phyloP scores from a whole-genome alignment of 371 early-diverging fungal species.

The Mortierella sp. region DNA sequence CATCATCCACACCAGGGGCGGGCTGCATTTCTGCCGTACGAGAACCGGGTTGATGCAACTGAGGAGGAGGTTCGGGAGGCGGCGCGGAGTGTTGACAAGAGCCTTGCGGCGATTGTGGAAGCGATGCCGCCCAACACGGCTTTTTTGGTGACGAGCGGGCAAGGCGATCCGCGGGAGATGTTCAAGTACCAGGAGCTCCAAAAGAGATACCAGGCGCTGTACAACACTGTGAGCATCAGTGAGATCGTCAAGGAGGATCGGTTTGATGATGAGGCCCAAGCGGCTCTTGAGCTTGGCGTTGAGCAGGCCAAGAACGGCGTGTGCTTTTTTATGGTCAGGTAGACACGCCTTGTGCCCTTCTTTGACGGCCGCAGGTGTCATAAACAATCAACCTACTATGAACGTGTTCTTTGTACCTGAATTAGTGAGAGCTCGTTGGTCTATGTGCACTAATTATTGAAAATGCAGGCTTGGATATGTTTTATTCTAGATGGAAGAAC shows the following conservation, averaged over 20 bases:
- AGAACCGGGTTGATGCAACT: slow-evolving; percentile 15
- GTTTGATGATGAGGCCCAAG: slow-evolving; percentile 42
- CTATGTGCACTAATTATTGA: too few species aligned
- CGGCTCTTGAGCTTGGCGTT: slow-evolving; percentile 31
- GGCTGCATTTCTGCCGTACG: background rate
- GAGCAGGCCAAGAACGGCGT: slow-evolving; percentile 49
- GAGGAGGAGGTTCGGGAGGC: slow-evolving; percentile 42
- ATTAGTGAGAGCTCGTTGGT: too few species aligned
- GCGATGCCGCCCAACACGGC: slow-evolving; percentile 63
- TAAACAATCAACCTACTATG: too few species aligned
- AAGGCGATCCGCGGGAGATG: slow-evolving; percentile 60
- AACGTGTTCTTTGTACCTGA: too few species aligned
- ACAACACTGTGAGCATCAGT: slow-evolving; percentile 41
- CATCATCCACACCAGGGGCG: background rate
- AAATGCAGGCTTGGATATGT: too few species aligned
- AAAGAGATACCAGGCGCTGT: slow-evolving; percentile 31
- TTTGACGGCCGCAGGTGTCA: too few species aligned
- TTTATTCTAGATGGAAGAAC: too few species aligned
- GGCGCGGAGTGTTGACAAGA: slow-evolving; percentile 43
- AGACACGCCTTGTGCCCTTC: too few species aligned
- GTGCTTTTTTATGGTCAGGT: slow-evolving; percentile 52
- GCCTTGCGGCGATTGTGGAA: slow-evolving; percentile 62
- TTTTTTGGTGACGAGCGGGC: slow-evolving; percentile 66
- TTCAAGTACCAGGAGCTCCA: slow-evolving; percentile 30
- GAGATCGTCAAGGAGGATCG: slow-evolving; percentile 37